These are phyloP conservation scores for Papiliotrema nemorosa DNA, from an alignment of 1,284 basidiomycete species.

Conservation along the genomic window DNA sequence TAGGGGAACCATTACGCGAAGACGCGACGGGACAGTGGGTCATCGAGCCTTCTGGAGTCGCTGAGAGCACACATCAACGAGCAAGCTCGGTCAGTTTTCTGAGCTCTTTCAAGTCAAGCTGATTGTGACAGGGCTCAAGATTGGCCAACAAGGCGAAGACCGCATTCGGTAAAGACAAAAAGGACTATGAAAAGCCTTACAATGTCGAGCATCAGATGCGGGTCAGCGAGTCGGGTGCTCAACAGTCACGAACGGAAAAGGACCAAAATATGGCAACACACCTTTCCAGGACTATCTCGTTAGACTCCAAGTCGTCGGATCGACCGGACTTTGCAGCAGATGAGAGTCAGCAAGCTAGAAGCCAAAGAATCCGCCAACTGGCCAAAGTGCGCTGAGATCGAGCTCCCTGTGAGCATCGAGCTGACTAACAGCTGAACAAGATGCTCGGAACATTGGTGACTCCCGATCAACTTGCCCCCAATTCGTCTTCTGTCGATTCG, in stretches of 20 bases:
- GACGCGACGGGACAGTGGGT: slow-evolving; percentile 26
- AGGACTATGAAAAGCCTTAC: no score
- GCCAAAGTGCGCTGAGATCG: not conserved
- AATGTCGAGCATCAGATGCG: no score
- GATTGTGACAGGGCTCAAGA: no score
- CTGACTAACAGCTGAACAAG: slow-evolving; percentile 3
- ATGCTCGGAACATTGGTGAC: slow-evolving; percentile 1
- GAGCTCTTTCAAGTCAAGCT: not conserved
- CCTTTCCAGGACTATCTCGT: no score
- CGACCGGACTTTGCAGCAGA: no score
- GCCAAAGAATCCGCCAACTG: not conserved
- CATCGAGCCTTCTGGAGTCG: slow-evolving; percentile 20
- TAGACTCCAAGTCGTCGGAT: no score
- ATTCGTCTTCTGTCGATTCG: not conserved
- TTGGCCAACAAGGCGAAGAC: not conserved
- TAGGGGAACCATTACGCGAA: slow-evolving; percentile 54
- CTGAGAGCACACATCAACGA: no score
- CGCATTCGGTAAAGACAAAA: not conserved
- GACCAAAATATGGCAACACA: no score
- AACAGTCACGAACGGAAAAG: no score
- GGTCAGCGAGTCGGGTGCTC: no score
- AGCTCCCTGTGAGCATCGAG: not conserved
- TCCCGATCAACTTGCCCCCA: not conserved
- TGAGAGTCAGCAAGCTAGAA: no score
- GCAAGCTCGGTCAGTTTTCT: no score